Percentiles rank a stretch among this genome's conserved stretches.
Evolutionary conservation across 2,329 filamentous ascomycete species (phyloP).

Genomic region (Penicillium vulpinum): DNA sequence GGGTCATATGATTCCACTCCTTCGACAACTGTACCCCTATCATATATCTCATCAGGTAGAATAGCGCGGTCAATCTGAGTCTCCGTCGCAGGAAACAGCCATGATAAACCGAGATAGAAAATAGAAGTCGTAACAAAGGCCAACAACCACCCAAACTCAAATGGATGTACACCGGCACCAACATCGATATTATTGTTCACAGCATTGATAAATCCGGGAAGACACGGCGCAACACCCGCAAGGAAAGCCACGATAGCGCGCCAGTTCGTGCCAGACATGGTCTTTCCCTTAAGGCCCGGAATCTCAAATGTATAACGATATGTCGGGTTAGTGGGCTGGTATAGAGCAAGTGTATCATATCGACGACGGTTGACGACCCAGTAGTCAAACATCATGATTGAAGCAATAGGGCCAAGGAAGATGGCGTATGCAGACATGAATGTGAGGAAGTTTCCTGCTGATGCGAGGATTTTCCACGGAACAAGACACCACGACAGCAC

Average conservation of each 20-base stretch:
- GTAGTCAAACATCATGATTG: conserved; percentile 61
- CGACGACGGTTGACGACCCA: conserved; percentile 56
- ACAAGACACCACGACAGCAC: conserved; percentile 61
- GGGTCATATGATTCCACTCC: conserved; percentile 19
- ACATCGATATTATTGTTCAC: conserved; percentile 41
- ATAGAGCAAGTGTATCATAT: conserved; percentile 55
- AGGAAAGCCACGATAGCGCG: conserved; percentile 59
- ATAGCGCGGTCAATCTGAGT: conserved; percentile 47
- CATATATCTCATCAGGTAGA: conserved; percentile 41
- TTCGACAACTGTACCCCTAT: conserved; percentile 17
- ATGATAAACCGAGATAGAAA: conserved; percentile 56
- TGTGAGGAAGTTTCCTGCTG: conserved; percentile 58
- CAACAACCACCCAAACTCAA: conserved; percentile 66
- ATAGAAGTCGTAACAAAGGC: conserved; percentile 59
- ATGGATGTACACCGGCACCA: conserved; percentile 56
- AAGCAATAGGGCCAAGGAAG: conserved; percentile 65
- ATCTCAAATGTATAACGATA: conserved; percentile 52
- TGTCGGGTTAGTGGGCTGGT: conserved; percentile 48
- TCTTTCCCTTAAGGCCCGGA: conserved; percentile 8
- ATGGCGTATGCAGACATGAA: conserved; percentile 68
- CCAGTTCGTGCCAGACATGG: conserved; percentile 57
- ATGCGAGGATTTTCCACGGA: conserved; percentile 65
- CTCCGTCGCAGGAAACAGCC: conserved; percentile 51
- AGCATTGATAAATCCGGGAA: conserved; percentile 56
- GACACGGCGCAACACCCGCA: conserved; percentile 56